Evolutionary conservation across 2,329 filamentous ascomycete genomes (phyloP).

Genomic region (Myriosclerotinia scirpicola): DNA sequence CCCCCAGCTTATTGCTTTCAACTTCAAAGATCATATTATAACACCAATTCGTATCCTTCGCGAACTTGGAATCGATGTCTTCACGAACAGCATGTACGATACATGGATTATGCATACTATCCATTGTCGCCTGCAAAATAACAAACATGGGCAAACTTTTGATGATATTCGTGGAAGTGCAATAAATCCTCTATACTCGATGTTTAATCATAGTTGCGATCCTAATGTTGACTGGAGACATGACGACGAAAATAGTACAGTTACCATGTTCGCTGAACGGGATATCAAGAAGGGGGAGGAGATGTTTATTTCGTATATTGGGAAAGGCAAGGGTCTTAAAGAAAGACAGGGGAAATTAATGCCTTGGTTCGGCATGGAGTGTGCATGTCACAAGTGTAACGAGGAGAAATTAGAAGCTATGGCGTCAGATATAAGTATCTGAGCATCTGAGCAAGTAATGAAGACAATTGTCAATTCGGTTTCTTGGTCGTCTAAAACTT

Average conservation of each 20-base stretch:
- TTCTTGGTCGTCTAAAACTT: background rate
- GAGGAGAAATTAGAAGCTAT: slow-evolving; percentile 11
- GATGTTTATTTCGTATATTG: slow-evolving; percentile 36
- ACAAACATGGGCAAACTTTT: slow-evolving; percentile 38
- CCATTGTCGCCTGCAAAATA: slow-evolving; percentile 40
- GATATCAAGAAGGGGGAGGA: slow-evolving; percentile 34
- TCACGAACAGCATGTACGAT: slow-evolving; percentile 36
- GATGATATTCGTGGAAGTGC: slow-evolving; percentile 37
- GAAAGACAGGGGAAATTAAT: slow-evolving; percentile 23
- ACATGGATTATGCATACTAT: slow-evolving; percentile 40
- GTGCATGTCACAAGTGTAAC: slow-evolving; percentile 19
- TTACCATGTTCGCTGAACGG: slow-evolving; percentile 34
- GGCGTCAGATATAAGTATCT: background rate
- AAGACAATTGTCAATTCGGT: background rate
- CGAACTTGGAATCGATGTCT: slow-evolving; percentile 38
- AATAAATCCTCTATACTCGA: slow-evolving; percentile 38
- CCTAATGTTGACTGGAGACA: slow-evolving; percentile 40
- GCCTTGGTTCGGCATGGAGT: slow-evolving; percentile 27
- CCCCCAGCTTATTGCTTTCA: slow-evolving; percentile 38
- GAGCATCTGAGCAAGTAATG: background rate
- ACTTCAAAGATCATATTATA: slow-evolving; percentile 37
- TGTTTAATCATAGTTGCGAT: slow-evolving; percentile 42
- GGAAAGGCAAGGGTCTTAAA: slow-evolving; percentile 17
- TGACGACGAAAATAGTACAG: slow-evolving; percentile 31
- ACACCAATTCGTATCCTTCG: slow-evolving; percentile 37